phyloP scores from a whole-genome alignment of 1,284 basidiomycete species.

The Neonothopanus nambi region DNA sequence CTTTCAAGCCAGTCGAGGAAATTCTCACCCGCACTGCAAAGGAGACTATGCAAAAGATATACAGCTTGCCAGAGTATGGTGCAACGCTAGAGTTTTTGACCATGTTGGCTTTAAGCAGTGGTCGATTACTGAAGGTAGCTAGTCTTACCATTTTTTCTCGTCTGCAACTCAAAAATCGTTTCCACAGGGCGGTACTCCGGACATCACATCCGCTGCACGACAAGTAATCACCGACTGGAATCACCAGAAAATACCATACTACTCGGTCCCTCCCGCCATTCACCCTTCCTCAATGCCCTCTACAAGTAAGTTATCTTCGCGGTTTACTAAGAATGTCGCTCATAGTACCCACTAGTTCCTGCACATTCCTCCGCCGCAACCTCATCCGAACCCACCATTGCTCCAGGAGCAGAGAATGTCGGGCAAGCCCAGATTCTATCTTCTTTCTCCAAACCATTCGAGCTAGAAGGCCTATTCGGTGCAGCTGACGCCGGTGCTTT shows the following conservation, averaged over 20 bases:
- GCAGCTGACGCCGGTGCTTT: conserved; percentile 77
- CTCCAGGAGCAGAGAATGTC: conserved; percentile 71
- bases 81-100: conserved; percentile 87
- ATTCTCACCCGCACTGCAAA: conserved; percentile 73
- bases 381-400: conserved; percentile 36
- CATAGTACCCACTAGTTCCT: background rate
- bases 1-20: conserved; percentile 67
- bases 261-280: conserved; percentile 74
- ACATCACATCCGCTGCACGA: conserved; percentile 81
- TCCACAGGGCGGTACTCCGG: conserved; percentile 84
- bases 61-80: conserved; percentile 75
- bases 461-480: conserved; percentile 73
- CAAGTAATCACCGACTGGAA: conserved; percentile 96
- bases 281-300: conserved; percentile 77
- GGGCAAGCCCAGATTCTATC: conserved; percentile 74
- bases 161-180: background rate
- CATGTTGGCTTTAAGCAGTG: conserved; percentile 86
- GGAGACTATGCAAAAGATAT: conserved; percentile 76
- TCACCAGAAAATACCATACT: conserved; percentile 92
- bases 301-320: conserved; percentile 31
- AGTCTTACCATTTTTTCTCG: background rate
- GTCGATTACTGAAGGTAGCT: conserved; percentile 76
- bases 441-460: conserved; percentile 69
- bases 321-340: background rate
- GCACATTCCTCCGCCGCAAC: conserved; percentile 4